phyloP scores from a whole-genome alignment of 2,329 filamentous ascomycete genomes.

The Fusarium sp. region DNA sequence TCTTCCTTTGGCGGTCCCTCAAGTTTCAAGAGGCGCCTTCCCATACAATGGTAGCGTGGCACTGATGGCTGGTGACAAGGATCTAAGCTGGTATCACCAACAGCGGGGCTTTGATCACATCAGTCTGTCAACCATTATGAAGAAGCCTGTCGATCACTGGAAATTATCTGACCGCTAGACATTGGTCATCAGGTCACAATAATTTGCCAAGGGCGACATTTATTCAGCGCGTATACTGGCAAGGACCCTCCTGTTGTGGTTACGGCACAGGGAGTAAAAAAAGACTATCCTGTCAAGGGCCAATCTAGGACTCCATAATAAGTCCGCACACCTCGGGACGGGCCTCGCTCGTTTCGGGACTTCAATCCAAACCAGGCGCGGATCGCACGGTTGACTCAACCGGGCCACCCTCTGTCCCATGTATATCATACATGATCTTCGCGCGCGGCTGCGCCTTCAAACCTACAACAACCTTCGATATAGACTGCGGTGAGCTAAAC shows the following conservation, averaged over 20 bases:
- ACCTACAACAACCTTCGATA: background rate
- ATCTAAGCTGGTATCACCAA: constrained; percentile 36
- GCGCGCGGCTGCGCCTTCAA: constrained; percentile 24
- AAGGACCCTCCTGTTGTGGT: constrained; percentile 18
- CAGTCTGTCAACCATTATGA: constrained; percentile 32
- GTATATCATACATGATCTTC: constrained; percentile 24
- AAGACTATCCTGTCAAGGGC: constrained; percentile 24
- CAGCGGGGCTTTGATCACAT: constrained; percentile 38
- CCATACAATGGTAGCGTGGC: constrained; percentile 26
- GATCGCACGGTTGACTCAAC: constrained; percentile 32
- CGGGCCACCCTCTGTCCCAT: constrained; percentile 21
- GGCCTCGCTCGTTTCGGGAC: constrained; percentile 34
- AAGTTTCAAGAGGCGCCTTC: constrained; percentile 34
- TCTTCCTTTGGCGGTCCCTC: constrained; percentile 17
- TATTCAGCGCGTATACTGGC: constrained; percentile 12
- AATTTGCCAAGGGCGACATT: constrained; percentile 27
- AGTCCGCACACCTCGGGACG: constrained; percentile 38
- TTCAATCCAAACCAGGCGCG: constrained; percentile 21
- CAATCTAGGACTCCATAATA: constrained; percentile 36
- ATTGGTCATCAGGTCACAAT: constrained; percentile 23
- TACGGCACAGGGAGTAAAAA: constrained; percentile 18
- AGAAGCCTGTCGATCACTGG: constrained; percentile 23
- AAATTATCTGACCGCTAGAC: constrained; percentile 32
- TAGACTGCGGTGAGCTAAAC: constrained; percentile 12
- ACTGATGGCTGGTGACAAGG: constrained; percentile 25